Conservation (phyloP, 371 early-diverging fungal species). For the Mucor irregularis region DNA sequence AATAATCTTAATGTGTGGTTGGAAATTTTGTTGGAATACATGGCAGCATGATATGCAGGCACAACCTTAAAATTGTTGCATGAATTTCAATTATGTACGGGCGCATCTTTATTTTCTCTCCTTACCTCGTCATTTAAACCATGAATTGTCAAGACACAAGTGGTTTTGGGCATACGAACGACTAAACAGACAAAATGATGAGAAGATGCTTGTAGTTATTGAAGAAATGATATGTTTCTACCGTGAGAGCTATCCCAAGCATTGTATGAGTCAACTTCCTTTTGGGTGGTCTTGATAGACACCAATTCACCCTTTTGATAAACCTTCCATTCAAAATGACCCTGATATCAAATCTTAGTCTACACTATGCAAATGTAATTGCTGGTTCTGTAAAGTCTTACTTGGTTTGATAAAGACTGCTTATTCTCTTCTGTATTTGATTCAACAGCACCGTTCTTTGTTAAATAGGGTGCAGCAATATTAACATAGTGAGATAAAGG, state of each 20-base stretch:
- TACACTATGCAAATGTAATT: not conserved
- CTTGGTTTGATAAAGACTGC: no score
- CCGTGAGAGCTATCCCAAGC: slow-evolving; percentile 40
- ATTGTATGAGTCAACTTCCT: slow-evolving; percentile 22
- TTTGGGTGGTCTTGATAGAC: slow-evolving; percentile 13
- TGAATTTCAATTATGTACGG: not conserved
- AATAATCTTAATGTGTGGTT: slow-evolving; percentile 50
- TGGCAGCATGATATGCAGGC: slow-evolving; percentile 51
- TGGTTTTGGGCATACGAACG: slow-evolving; percentile 48
- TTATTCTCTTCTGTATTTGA: no score
- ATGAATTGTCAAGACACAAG: slow-evolving; percentile 53
- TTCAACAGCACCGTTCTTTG: no score
- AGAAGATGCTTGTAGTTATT: no score
- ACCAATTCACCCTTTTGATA: slow-evolving; percentile 16
- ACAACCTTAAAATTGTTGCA: slow-evolving; percentile 34
- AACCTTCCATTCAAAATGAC: slow-evolving; percentile 26
- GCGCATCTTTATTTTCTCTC: not conserved
- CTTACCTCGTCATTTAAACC: slow-evolving; percentile 51
- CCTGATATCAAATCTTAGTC: slow-evolving; percentile 9
- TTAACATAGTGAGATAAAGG: slow-evolving; percentile 41
- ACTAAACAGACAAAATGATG: slow-evolving; percentile 25
- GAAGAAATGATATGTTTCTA: slow-evolving; percentile 2
- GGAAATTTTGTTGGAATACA: slow-evolving; percentile 45
- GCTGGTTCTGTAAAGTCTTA: not conserved
- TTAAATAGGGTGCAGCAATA: slow-evolving; percentile 49